These are phyloP conservation scores for Alternaria longipes DNA, from an alignment of 2,329 filamentous ascomycete genomes.

Conservation along the genomic window DNA sequence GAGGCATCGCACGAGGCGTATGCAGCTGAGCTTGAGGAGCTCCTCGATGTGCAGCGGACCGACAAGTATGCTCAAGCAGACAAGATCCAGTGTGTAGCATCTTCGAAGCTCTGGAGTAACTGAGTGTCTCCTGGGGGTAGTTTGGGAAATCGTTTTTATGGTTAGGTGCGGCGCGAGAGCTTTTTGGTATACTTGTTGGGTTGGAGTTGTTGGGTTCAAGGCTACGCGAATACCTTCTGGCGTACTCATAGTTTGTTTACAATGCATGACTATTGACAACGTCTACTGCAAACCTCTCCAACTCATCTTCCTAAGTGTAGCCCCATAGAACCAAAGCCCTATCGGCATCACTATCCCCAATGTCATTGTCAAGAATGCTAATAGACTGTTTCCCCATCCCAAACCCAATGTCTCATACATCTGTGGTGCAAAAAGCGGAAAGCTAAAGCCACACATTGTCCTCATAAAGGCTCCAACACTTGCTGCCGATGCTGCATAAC, in stretches of 20 bases:
- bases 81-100: neutral
- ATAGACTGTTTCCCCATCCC: constrained; percentile 66
- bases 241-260: neutral
- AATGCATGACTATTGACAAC: neutral
- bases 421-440: constrained; percentile 65
- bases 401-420: constrained; percentile 68
- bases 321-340: constrained; percentile 54
- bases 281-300: constrained; percentile 20
- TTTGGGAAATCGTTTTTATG: neutral
- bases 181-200: neutral
- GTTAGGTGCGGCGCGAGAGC: neutral
- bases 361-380: constrained; percentile 61
- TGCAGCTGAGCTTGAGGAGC: constrained; percentile 1
- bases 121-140: neutral
- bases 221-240: neutral
- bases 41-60: neutral
- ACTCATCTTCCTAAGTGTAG: constrained; percentile 40
- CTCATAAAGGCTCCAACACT: constrained; percentile 69
- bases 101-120: neutral
- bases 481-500: constrained; percentile 58
- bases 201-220: neutral
- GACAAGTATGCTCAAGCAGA: neutral
- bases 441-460: constrained; percentile 62
- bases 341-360: constrained; percentile 61
- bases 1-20: neutral